Percentiles rank a stretch among this genome's conserved stretches.
Evolutionary conservation across 495 filamentous ascomycete genomes (phyloP).

Genomic region (Cenococcum geophilum): DNA sequence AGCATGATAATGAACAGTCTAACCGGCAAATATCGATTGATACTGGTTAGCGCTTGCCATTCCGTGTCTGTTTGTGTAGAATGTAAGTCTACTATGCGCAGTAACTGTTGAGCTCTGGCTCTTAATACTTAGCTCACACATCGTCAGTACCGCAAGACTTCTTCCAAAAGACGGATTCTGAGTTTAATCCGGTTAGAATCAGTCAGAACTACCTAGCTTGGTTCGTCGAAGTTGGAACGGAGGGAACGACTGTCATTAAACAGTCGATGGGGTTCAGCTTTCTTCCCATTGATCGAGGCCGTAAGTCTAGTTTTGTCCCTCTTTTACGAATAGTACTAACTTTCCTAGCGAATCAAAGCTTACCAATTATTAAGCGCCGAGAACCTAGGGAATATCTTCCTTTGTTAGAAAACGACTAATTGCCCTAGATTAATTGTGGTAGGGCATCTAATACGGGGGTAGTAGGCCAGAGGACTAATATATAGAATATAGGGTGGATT

Average conservation of each 20-base stretch:
- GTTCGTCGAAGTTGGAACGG: neutral
- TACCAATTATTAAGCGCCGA: too few species aligned
- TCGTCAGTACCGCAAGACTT: neutral
- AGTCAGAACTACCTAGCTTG: neutral
- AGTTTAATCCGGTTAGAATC: neutral
- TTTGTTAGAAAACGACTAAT: too few species aligned
- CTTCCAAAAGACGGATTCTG: neutral
- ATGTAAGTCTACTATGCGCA: neutral
- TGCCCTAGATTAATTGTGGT: too few species aligned
- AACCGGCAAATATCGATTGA: neutral
- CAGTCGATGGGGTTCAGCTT: neutral
- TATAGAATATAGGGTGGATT: too few species aligned
- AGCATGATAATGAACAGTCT: neutral
- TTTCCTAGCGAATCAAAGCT: too few species aligned
- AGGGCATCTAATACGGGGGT: too few species aligned
- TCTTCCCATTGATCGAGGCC: too few species aligned
- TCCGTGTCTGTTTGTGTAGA: slow-evolving; percentile 1
- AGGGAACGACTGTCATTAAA: neutral
- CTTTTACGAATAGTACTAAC: neutral
- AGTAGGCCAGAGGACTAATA: too few species aligned
- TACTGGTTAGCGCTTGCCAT: neutral
- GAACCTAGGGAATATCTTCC: too few species aligned
- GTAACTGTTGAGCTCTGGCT: neutral
- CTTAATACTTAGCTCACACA: neutral
- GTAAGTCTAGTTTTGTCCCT: too few species aligned